These are phyloP conservation scores for Penicillium pancosmium DNA, from an alignment of 495 filamentous ascomycete species.

Conservation along the genomic window DNA sequence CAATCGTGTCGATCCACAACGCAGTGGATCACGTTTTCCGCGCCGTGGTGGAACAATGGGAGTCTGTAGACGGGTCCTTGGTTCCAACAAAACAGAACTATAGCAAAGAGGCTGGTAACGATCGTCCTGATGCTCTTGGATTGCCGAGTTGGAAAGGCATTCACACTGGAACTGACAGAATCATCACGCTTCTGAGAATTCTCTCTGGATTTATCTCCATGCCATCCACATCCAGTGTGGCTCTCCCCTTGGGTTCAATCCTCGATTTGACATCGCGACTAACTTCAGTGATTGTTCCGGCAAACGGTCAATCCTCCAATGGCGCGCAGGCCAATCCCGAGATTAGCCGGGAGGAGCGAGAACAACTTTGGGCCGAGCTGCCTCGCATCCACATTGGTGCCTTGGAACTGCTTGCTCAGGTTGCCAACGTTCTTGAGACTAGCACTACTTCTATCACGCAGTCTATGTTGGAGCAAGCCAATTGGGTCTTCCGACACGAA, in stretches of 20 bases:
- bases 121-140: conserved; percentile 46
- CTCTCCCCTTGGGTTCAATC: conserved; percentile 64
- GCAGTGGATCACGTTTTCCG: conserved; percentile 76
- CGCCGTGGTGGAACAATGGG: conserved; percentile 76
- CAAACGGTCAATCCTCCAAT: conserved; percentile 38
- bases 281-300: conserved; percentile 64
- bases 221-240: conserved; percentile 61
- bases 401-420: conserved; percentile 56
- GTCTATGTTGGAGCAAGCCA: conserved; percentile 65
- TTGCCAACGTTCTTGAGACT: conserved; percentile 57
- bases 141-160: conserved; percentile 73
- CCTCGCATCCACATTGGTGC: conserved; percentile 73
- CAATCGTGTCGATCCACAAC: conserved; percentile 63
- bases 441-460: conserved; percentile 56
- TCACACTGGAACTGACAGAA: conserved; percentile 66
- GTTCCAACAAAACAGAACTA: conserved; percentile 30
- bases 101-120: conserved; percentile 42
- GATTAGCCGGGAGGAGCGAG: conserved; percentile 75
- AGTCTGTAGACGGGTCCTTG: conserved; percentile 51
- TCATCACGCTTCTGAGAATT: conserved; percentile 60
- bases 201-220: conserved; percentile 58
- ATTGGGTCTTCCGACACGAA: conserved; percentile 69
- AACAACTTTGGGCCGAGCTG: conserved; percentile 68
- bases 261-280: conserved; percentile 68
- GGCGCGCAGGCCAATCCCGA: conserved; percentile 60